Conservation (phyloP, 805 yeast species). For the Candida ponderosae region DNA sequence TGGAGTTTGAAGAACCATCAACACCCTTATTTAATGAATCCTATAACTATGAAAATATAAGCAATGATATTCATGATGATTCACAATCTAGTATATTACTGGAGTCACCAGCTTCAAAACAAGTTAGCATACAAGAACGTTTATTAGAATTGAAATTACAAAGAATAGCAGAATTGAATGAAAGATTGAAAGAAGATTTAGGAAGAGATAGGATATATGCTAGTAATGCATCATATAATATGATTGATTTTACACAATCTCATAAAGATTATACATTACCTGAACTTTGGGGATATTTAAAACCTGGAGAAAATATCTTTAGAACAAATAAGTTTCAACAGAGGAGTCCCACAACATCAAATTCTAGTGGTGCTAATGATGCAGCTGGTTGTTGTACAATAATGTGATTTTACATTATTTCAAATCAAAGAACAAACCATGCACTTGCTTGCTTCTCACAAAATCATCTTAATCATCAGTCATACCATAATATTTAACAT, state of each 20-base stretch:
- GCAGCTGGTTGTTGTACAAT: slow-evolving; percentile 26
- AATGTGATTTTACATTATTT: slow-evolving; percentile 15
- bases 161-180: slow-evolving; percentile 51
- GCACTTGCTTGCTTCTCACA: slow-evolving; percentile 1
- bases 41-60: too few relatives aligned
- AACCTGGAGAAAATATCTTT: slow-evolving; percentile 30
- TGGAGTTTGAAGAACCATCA: not conserved
- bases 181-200: slow-evolving; percentile 42
- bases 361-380: slow-evolving; percentile 1
- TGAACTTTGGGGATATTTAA: slow-evolving; percentile 31
- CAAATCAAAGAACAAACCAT: not conserved
- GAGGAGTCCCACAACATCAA: not conserved
- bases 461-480: too few relatives aligned
- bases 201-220: slow-evolving; percentile 54
- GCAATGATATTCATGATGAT: too few relatives aligned
- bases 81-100: too few relatives aligned
- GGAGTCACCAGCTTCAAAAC: not conserved
- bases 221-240: slow-evolving; percentile 48
- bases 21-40: not conserved
- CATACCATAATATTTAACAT: too few relatives aligned
- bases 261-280: slow-evolving; percentile 30
- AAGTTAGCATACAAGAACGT: slow-evolving; percentile 26
- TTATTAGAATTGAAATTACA: slow-evolving; percentile 50
- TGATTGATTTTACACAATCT: slow-evolving; percentile 28
- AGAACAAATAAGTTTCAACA: slow-evolving; percentile 14